Evolutionary conservation across 2,329 filamentous ascomycete genomes (phyloP).

Genomic region (Hymenoscyphus fructigenus): DNA sequence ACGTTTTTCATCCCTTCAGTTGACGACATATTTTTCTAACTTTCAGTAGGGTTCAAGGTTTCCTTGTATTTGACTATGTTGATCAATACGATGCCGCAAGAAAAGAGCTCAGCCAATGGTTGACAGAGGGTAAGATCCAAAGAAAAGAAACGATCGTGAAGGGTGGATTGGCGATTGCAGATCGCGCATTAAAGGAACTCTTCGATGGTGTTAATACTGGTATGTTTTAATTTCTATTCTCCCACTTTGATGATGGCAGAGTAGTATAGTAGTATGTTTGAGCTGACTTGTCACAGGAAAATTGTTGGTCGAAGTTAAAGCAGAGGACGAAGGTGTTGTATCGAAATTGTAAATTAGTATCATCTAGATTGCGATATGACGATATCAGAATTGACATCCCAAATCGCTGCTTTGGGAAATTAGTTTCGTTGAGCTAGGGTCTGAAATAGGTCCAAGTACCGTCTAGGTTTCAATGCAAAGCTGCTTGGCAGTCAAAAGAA

Average conservation of each 20-base stretch:
- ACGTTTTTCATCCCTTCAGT: constrained; percentile 19
- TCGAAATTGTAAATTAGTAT: constrained; percentile 17
- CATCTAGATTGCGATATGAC: no score
- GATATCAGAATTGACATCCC: no score
- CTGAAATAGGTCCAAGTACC: no score
- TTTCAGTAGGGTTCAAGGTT: constrained; percentile 59
- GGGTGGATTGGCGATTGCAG: constrained; percentile 65
- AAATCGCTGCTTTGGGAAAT: no score
- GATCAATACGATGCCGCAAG: constrained; percentile 57
- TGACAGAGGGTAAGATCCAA: constrained; percentile 71
- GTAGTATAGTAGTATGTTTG: no score
- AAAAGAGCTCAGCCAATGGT: constrained; percentile 63
- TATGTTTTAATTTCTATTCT: constrained; percentile 30
- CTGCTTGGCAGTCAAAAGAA: no score
- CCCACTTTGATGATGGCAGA: background rate
- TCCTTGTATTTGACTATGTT: constrained; percentile 69
- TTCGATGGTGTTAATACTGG: constrained; percentile 71
- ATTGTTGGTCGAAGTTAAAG: constrained; percentile 56
- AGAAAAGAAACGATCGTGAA: constrained; percentile 68
- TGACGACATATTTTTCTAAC: background rate
- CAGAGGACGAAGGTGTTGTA: constrained; percentile 17
- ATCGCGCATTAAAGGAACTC: constrained; percentile 61
- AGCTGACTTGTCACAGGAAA: constrained; percentile 38
- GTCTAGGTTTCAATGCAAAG: no score
- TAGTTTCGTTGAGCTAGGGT: no score